These are phyloP conservation scores for Gelatoporia subvermispora DNA, from an alignment of 768 basidiomycete species.

Conservation along the genomic window DNA sequence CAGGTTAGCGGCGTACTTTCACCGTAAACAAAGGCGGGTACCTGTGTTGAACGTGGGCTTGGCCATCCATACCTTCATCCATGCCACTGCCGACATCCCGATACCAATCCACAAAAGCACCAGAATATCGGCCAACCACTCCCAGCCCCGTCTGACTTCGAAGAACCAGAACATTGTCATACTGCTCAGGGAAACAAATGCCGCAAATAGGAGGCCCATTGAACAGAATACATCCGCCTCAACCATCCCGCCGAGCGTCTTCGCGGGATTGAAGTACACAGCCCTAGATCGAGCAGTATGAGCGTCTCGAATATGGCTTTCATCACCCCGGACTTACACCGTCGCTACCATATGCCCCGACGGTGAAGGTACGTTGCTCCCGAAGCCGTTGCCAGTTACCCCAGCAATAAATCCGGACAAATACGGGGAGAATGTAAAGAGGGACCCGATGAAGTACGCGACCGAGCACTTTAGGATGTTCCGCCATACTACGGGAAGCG, in stretches of 20 bases:
- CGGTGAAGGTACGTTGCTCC: constrained; percentile 52
- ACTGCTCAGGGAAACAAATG: constrained; percentile 67
- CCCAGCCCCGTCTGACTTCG: constrained; percentile 63
- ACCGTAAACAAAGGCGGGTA: constrained; percentile 22
- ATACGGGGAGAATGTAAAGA: constrained; percentile 86
- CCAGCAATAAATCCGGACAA: constrained; percentile 69
- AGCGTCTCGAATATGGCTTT: not conserved
- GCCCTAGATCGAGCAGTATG: constrained; percentile 36
- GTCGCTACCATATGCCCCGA: constrained; percentile 92
- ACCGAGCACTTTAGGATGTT: constrained; percentile 89
- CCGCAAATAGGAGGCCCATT: constrained; percentile 63
- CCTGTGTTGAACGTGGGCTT: constrained; percentile 91
- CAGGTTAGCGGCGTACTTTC: not conserved
- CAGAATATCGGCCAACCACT: constrained; percentile 68
- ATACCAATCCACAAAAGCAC: constrained; percentile 81
- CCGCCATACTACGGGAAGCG: constrained; percentile 47
- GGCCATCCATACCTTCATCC: constrained; percentile 88
- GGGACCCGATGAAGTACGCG: constrained; percentile 83
- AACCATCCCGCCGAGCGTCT: constrained; percentile 88
- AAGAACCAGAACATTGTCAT: constrained; percentile 80
- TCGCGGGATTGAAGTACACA: constrained; percentile 92
- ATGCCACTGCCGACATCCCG: constrained; percentile 77
- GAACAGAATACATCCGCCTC: constrained; percentile 84
- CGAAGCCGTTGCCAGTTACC: constrained; percentile 46
- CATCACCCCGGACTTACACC: constrained; percentile 50